Evolutionary conservation across 768 basidiomycete genomes (phyloP), one percentile per base, ranked within the genome.

Genomic region (Cystofilobasidium ferigula): DNA sequence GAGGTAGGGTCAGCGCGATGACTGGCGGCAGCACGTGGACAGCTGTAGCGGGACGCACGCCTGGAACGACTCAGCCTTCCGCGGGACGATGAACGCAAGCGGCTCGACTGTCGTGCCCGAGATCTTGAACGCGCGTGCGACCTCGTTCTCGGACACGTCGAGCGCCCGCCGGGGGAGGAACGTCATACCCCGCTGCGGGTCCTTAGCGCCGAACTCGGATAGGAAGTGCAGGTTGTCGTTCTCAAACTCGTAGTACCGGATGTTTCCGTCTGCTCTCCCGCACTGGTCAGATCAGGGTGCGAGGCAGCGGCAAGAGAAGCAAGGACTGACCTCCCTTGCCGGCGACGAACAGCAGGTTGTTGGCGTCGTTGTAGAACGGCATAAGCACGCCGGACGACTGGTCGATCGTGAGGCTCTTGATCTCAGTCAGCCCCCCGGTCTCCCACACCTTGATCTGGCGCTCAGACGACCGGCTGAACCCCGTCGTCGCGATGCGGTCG

Each of bases 391-490:
- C 64, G 60, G 92, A 85, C 43, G 86, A 86, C 75, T 93, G 90
- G 76, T 99, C 94, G 68, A 98, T 78, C 18, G 80, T 80, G 61
- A 84, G 78, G 65, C 83, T 89, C 78, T 90, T 93, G 69, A 92
- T 71, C 73, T 83, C 90, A 45, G 76, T 80, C 61, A 98, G 76
- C 18, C 84, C 80, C 13, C 85, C 82, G 1, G 88, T 83, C 74
- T 98, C 92, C 94, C 93, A 99, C 51, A 99, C 77, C 62, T 80
- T 81, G 38, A 91, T 81, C 76, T 99, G 91, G 12, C 94, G 82
- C 75, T 99, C 94, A 57, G 88, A 89, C 89, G 93, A 94, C 77
- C 85, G 89, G 77, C 88, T 90, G 77, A 98, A 98, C 75, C 94
- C 94, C 18, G 94, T 99, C 18, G 94, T 98, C 18, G 87, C 89